A percentile compares a stretch with the other conserved stretches of the same genome.
These are phyloP conservation scores for Albugo laibachii DNA, from an alignment of 352 stramenopile genomes.

Conservation along the genomic window DNA sequence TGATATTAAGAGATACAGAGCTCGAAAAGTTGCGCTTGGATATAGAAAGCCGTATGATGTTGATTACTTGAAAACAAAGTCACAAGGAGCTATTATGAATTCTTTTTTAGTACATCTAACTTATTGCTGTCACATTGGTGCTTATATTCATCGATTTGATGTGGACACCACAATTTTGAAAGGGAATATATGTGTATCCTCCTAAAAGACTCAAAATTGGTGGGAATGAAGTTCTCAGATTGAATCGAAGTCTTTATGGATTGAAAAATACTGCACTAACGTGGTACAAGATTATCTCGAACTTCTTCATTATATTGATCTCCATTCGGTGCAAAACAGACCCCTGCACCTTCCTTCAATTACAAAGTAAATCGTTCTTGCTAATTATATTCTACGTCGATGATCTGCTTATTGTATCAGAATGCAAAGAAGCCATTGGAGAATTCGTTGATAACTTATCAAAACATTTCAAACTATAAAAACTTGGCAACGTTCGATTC, in stretches of 20 bases:
- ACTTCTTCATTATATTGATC: conserved; percentile 2
- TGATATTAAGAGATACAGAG: conserved; percentile 1
- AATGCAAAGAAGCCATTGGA: neutral
- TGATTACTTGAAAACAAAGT: conserved; percentile 4
- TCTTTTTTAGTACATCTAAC: conserved; percentile 3
- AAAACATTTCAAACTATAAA: neutral
- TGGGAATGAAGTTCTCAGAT: conserved; percentile 8
- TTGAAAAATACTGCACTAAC: conserved; percentile 15
- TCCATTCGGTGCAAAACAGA: neutral
- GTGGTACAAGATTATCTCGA: conserved; percentile 11
- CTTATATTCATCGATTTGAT: conserved; percentile 5
- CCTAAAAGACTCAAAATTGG: conserved; percentile 6
- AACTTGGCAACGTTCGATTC: too few relatives aligned
- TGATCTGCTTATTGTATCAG: neutral
- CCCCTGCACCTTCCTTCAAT: neutral
- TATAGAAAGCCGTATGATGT: conserved; percentile 5
- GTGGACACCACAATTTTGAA: conserved; percentile 18
- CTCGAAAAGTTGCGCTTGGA: conserved; percentile 6
- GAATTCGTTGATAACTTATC: neutral
- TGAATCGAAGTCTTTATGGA: conserved; percentile 13
- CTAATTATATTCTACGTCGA: neutral
- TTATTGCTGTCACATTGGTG: neutral
- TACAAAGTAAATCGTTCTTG: too few relatives aligned
- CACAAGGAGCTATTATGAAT: conserved; percentile 4
- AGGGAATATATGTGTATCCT: conserved; percentile 11